phyloP scores from a whole-genome alignment of 1,139 yeast genomes.

The Suhomyces wounanorum region DNA sequence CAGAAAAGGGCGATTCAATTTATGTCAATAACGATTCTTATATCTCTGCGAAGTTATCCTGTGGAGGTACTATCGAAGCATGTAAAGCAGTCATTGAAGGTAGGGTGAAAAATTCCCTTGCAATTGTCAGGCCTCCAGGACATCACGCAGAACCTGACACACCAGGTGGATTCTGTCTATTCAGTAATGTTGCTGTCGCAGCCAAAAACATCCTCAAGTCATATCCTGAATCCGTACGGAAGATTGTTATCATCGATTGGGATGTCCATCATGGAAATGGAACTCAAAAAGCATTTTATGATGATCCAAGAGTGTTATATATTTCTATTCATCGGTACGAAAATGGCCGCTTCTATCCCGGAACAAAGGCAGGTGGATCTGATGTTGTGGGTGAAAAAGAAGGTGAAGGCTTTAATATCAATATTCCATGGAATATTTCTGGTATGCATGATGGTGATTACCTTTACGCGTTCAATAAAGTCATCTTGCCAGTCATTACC shows the following conservation, averaged over 20 bases:
- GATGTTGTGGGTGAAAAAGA: conserved; percentile 79
- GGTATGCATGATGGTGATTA: conserved; percentile 98
- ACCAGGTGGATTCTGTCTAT: conserved; percentile 96
- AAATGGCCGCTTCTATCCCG: conserved; percentile 91
- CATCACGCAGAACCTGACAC: conserved; percentile 98
- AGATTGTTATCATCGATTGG: conserved; percentile 90
- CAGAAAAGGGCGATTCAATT: conserved; percentile 92
- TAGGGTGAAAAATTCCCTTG: conserved; percentile 84
- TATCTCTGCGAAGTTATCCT: conserved; percentile 84
- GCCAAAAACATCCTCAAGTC: conserved; percentile 79
- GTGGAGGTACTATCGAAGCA: conserved; percentile 97
- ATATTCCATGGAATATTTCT: conserved; percentile 91
- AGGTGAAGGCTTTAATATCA: conserved; percentile 85
- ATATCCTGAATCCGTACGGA: conserved; percentile 86
- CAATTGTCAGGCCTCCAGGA: conserved; percentile 98
- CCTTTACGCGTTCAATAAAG: conserved; percentile 83
- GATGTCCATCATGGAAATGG: conserved; percentile 99
- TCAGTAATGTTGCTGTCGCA: conserved; percentile 96
- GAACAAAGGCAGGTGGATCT: conserved; percentile 78
- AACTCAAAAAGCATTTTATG: conserved; percentile 86
- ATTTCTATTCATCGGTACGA: conserved; percentile 92
- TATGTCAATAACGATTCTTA: conserved; percentile 91
- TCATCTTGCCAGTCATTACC: conserved; percentile 84
- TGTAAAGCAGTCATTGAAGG: conserved; percentile 96
- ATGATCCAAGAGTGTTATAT: conserved; percentile 88